Conservation (phyloP, 164 flowering plant species). For the Umbilicus rupestris region DNA sequence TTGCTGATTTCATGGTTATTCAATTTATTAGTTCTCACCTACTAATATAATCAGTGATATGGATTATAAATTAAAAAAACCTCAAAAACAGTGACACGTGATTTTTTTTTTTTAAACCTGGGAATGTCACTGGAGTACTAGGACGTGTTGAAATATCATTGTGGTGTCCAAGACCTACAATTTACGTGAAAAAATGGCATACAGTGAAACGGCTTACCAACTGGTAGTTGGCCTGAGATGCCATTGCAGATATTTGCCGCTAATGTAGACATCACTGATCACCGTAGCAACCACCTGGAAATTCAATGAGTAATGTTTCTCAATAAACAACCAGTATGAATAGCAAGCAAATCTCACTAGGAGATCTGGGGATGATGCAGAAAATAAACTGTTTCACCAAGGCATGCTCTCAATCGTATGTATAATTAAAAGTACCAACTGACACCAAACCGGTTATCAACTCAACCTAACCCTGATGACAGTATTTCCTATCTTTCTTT, state of each 20-base stretch:
- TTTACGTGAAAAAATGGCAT: neutral
- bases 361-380: too few species aligned
- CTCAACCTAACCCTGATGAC: too few species aligned
- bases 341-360: neutral
- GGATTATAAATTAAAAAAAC: neutral
- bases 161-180: neutral
- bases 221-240: neutral
- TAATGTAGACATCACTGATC: neutral
- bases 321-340: neutral
- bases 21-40: neutral
- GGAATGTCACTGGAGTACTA: neutral
- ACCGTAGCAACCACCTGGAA: neutral
- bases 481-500: too few species aligned
- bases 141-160: neutral
- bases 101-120: too few species aligned
- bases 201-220: neutral
- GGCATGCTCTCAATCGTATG: too few species aligned
- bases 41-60: neutral
- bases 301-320: neutral
- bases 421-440: too few species aligned
- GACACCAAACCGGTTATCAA: too few species aligned
- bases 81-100: too few species aligned
- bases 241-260: neutral
- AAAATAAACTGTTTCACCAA: too few species aligned
- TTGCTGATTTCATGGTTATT: neutral